A percentile compares a stretch with the other conserved stretches of the same genome.
Conservation (phyloP, 2,329 filamentous ascomycete species). For the Acrocalymma vagum region DNA sequence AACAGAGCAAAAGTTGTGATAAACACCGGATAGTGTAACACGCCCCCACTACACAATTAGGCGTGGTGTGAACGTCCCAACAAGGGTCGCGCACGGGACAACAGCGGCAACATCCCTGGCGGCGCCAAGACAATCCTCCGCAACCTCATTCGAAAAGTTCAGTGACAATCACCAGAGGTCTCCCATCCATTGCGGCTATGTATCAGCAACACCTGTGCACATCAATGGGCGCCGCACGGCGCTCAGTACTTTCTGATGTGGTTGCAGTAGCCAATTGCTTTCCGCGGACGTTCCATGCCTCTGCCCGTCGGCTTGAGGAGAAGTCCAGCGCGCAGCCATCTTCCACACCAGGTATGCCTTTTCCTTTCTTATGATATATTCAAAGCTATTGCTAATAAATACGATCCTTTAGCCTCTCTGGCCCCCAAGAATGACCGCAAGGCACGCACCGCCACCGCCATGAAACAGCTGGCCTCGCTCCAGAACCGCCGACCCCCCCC, state of each 20-base stretch:
- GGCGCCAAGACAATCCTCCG: slow-evolving; percentile 33
- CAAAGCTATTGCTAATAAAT: slow-evolving; percentile 15
- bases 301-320: slow-evolving; percentile 34
- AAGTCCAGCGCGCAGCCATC: slow-evolving; percentile 24
- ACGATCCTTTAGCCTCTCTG: slow-evolving; percentile 7
- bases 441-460: slow-evolving; percentile 32
- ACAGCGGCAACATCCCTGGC: slow-evolving; percentile 26
- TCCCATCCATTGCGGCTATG: slow-evolving; percentile 37
- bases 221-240: slow-evolving; percentile 40
- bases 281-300: slow-evolving; percentile 35
- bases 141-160: slow-evolving; percentile 36
- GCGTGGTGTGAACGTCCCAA: too few species aligned
- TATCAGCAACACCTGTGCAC: slow-evolving; percentile 44
- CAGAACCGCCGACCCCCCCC: slow-evolving; percentile 27
- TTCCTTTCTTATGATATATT: background rate
- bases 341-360: slow-evolving; percentile 27
- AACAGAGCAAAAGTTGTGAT: too few species aligned
- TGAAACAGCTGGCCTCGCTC: slow-evolving; percentile 34
- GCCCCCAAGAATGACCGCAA: slow-evolving; percentile 29
- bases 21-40: too few species aligned
- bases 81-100: background rate
- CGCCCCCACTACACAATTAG: too few species aligned
- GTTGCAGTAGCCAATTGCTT: slow-evolving; percentile 23
- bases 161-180: slow-evolving; percentile 14
- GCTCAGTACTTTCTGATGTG: slow-evolving; percentile 29